Conservation (phyloP, 1,284 basidiomycete species). For the Leccinum griseonigrum region DNA sequence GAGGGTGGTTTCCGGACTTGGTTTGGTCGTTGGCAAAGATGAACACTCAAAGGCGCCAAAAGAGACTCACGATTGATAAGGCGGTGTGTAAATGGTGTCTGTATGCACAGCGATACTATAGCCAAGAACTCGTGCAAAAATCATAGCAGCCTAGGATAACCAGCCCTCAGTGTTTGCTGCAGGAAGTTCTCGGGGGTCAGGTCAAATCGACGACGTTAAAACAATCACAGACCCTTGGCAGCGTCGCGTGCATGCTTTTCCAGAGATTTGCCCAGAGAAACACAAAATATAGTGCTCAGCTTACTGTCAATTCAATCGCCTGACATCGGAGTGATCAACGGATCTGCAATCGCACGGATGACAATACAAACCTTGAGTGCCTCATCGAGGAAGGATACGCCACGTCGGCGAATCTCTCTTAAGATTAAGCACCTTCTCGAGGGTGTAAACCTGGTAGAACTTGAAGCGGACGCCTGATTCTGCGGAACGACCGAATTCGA, state of each 20-base stretch:
- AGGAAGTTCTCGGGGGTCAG: conserved; percentile 57
- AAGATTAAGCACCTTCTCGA: conserved; percentile 89
- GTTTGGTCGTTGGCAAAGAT: conserved; percentile 54
- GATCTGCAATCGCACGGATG: background rate
- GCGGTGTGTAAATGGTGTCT: conserved; percentile 83
- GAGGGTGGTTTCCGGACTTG: conserved; percentile 90
- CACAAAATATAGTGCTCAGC: conserved; percentile 66
- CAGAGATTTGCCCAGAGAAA: conserved; percentile 73
- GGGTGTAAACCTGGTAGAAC: conserved; percentile 73
- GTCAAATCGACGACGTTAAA: background rate
- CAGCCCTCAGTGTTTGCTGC: conserved; percentile 81
- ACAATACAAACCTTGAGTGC: conserved; percentile 73
- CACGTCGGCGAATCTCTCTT: conserved; percentile 80
- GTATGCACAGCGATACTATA: conserved; percentile 88
- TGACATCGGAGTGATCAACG: conserved; percentile 27
- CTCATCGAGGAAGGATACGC: conserved; percentile 84
- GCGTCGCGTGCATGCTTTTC: conserved; percentile 80
- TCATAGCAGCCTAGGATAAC: conserved; percentile 83
- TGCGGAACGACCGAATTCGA: background rate
- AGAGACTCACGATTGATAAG: conserved; percentile 72
- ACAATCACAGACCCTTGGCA: conserved; percentile 57
- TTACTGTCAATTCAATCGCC: conserved; percentile 74
- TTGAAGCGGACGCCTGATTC: background rate
- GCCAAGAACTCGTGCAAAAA: conserved; percentile 95
- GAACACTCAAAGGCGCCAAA: background rate